Evolutionary conservation across 352 stramenopile species (phyloP).

Genomic region (Globisporangium rhizosaccharum): DNA sequence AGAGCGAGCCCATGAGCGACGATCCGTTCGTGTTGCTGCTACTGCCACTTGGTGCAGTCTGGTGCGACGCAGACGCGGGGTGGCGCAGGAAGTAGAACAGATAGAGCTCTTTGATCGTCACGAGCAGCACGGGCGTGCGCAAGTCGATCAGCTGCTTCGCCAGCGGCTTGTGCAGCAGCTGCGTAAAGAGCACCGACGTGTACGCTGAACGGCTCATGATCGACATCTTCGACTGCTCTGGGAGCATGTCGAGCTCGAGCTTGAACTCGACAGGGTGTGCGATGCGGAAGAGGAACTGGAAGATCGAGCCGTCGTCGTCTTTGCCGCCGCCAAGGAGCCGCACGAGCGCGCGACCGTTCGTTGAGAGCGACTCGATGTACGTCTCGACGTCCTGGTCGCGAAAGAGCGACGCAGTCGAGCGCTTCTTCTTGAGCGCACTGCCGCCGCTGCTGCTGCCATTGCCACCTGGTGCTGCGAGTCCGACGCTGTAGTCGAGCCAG

Average conservation of each 20-base stretch:
- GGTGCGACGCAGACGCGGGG: constrained; percentile 62
- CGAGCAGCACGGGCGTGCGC: constrained; percentile 67
- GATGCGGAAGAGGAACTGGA: constrained; percentile 76
- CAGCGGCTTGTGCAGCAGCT: constrained; percentile 77
- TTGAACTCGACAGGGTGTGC: constrained; percentile 79
- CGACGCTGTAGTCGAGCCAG: constrained; percentile 80
- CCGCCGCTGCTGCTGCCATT: neutral
- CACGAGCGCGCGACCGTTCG: constrained; percentile 46
- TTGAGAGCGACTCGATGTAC: constrained; percentile 40
- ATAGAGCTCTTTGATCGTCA: constrained; percentile 83
- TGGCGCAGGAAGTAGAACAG: constrained; percentile 84
- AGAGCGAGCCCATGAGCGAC: constrained; percentile 44
- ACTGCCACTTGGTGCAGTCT: constrained; percentile 24
- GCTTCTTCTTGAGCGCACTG: constrained; percentile 35
- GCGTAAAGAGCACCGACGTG: constrained; percentile 71
- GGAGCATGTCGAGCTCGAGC: constrained; percentile 68
- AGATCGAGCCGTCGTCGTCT: constrained; percentile 68
- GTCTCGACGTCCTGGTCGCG: constrained; percentile 47
- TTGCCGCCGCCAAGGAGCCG: constrained; percentile 54
- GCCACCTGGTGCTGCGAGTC: constrained; percentile 13
- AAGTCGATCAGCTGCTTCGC: constrained; percentile 73
- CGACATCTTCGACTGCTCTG: constrained; percentile 75
- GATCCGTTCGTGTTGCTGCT: constrained; percentile 7
- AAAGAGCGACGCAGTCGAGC: constrained; percentile 29
- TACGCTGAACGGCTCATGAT: constrained; percentile 63